Evolutionary conservation across 352 stramenopile genomes (phyloP), one percentile per base, ranked within the genome.

Genomic region (Pythium utonaiense): DNA sequence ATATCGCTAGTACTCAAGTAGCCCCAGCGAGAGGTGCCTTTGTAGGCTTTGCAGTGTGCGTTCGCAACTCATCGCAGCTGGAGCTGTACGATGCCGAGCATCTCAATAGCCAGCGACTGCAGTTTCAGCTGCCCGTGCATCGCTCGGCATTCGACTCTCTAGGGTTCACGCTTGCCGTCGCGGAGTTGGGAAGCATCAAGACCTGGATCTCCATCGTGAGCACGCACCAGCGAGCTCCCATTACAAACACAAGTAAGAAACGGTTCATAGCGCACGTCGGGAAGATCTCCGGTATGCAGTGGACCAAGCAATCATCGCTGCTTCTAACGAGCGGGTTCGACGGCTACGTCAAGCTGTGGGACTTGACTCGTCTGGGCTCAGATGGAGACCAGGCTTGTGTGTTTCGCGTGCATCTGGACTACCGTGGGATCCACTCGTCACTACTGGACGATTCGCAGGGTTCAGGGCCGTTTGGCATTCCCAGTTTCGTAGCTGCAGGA

Each of bases 311-410:
- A 4, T 69, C 70, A 33, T 67, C 67, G 0, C 62, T 88, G 16
- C 59, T 90, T 16, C 17, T 83, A 45, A 80, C 78, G 13, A 74
- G 66, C 27, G 78, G 80, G 5, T 53, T 65, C 19, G 80, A 90
- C 41, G 80, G 80, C 8, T 90, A 88, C 62, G 60, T 88, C 25
- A 86, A 84, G 49, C n/a, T 88, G 17, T 90, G 80, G 80, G 73
- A 87, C 38, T 45, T 78, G 16, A 55, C 58, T 8, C 44, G 19
- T 3, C 10, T 34, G 2, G 51, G 65, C 14, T 51, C 59, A 10
- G 53, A 59, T 5, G 54, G 24, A 24, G 25, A 54, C n/a, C 33
- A 27, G 1, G n/a, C 40, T 12, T 75, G 68, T n/a, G 55, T 70
- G 22, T 77, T 62, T 54, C 74, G 48, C 21, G 48, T 84, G 17